Evolutionary conservation across 768 basidiomycete species (phyloP).

Genomic region (Russula lepida): DNA sequence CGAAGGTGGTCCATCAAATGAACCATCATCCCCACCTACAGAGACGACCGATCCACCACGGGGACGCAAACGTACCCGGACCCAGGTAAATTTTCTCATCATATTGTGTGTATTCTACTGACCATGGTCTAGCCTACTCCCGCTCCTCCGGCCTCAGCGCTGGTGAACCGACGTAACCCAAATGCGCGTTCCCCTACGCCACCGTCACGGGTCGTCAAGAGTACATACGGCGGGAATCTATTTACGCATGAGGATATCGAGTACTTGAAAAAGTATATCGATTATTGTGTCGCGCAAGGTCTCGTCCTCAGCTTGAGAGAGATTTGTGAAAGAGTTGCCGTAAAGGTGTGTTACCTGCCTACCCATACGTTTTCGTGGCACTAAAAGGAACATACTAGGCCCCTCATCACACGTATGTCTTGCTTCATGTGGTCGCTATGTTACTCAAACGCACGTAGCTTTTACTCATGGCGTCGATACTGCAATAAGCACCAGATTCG

Average conservation of each 20-base stretch:
- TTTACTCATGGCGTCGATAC: conserved; percentile 87
- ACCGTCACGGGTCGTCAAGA: conserved; percentile 75
- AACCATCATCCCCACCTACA: conserved; percentile 30
- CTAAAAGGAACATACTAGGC: conserved; percentile 39
- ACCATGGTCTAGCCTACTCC: conserved; percentile 41
- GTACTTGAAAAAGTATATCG: conserved; percentile 83
- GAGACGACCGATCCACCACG: conserved; percentile 35
- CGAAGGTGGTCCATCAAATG: conserved; percentile 37
- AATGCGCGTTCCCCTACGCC: conserved; percentile 77
- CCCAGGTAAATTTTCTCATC: conserved; percentile 33
- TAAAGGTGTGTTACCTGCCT: conserved; percentile 45
- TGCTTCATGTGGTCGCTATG: background rate
- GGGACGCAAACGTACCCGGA: conserved; percentile 62
- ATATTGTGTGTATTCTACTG: background rate
- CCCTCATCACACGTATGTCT: conserved; percentile 76
- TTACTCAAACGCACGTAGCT: conserved; percentile 35
- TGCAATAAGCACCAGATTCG: conserved; percentile 91
- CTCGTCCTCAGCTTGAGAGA: conserved; percentile 74
- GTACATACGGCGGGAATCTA: conserved; percentile 81
- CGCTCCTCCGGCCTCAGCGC: conserved; percentile 54
- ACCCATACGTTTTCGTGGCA: background rate
- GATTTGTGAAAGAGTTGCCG: conserved; percentile 80
- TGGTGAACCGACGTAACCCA: conserved; percentile 58
- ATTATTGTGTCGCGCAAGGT: conserved; percentile 85
- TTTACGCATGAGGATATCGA: conserved; percentile 78